Evolutionary conservation across 805 yeast species (phyloP), one percentile per base, ranked within the genome.

Genomic region (Peterozyma xylosa): DNA sequence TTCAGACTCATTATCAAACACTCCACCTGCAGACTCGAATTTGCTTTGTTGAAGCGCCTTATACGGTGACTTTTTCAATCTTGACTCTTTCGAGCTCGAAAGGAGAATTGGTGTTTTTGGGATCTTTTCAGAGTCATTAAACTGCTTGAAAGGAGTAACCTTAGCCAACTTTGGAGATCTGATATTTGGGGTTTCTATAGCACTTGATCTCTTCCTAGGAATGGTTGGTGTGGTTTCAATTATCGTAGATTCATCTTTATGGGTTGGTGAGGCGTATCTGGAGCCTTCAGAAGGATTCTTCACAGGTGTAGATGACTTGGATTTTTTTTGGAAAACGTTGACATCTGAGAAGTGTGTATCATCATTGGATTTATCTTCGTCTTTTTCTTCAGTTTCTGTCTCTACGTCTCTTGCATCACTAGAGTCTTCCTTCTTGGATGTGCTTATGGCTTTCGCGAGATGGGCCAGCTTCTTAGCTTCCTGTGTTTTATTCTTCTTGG

Each of bases 281-380:
- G 35, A 43, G 39, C 50, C 50, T 39, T 54, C 54, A 16, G 46
- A 32, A 13, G 60, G 58, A 2, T 54, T 54, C 34, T 51, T 55
- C 18, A 37, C 48, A 4, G 53, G 46, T 9, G 38, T 47, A 6
- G 64, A 57, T 14, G 63, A 53, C 5, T 58, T 51, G 1, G 63
- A 57, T 37, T 64, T 58, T 1, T 66, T 60, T 46, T 67, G 72
- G 50, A 66, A 67, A 3, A 64, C 59, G 46, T 66, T 65, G 9
- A 63, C 67, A 21, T 52, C 51, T 1, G 64, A 53, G 47, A 67
- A 63, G 9, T 61, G 55, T 1, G 53, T 50, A 10, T 58, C 59
- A 11, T 37, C 42, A 17, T 41, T 35, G 13, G 5, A 18, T n/a
- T 21, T 30, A 14, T 41, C 32, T 43, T 46, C 21, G 37, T 45